Percentiles rank a stretch among this genome's conserved stretches.
phyloP scores from a whole-genome alignment of 768 basidiomycete genomes.

The Phlebiopsis flavidoalba region DNA sequence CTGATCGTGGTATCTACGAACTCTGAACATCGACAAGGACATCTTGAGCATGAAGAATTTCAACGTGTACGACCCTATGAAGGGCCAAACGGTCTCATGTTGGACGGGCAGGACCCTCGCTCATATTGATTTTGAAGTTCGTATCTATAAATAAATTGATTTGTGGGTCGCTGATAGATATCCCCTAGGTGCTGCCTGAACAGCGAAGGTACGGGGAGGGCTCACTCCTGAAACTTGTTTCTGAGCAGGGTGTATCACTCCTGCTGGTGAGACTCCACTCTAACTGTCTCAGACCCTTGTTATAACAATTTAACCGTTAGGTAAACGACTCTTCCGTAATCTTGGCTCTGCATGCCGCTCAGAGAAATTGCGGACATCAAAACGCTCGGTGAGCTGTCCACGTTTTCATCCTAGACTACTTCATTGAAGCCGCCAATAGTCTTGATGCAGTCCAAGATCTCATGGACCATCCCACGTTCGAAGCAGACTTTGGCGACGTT shows the following conservation, averaged over 20 bases:
- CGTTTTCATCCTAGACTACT: neutral
- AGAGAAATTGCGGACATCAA: conserved; percentile 79
- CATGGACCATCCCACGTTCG: conserved; percentile 73
- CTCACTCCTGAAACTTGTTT: conserved; percentile 75
- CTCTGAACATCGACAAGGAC: conserved; percentile 94
- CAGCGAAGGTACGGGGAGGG: conserved; percentile 91
- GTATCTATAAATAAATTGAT: neutral
- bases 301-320: conserved; percentile 29
- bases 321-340: conserved; percentile 94
- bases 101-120: conserved; percentile 95
- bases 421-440: conserved; percentile 32
- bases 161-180: conserved; percentile 2
- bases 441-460: conserved; percentile 94
- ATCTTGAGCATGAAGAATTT: conserved; percentile 96
- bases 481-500: conserved; percentile 65
- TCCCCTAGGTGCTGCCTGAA: conserved; percentile 77
- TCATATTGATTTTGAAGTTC: conserved; percentile 74
- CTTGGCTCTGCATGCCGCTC: conserved; percentile 93
- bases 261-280: conserved; percentile 63
- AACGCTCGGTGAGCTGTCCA: conserved; percentile 60
- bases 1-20: conserved; percentile 94
- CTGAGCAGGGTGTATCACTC: conserved; percentile 82
- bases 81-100: conserved; percentile 75
- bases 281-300: conserved; percentile 1
- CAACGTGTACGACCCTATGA: conserved; percentile 95